Conservation (phyloP, 2,329 filamentous ascomycete genomes). For the Hirsutella thompsonii region DNA sequence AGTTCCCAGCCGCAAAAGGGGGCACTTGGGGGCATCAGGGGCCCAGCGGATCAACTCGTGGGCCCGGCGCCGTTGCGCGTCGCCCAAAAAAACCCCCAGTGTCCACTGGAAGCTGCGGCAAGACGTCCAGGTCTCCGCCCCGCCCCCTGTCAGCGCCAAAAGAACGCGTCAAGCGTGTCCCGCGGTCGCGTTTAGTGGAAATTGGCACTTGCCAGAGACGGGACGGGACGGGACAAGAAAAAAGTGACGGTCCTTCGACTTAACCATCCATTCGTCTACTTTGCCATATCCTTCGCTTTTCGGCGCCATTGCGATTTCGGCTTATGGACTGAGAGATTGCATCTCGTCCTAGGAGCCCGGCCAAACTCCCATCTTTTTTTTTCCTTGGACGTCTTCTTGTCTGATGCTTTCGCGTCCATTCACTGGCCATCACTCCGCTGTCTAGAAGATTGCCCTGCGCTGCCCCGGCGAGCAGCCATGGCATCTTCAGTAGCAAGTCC, state of each 20-base stretch:
- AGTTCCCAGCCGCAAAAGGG: too few species aligned
- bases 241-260: background rate
- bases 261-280: background rate
- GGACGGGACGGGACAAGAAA: background rate
- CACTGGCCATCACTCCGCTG: slow-evolving; percentile 11
- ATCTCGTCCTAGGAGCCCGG: background rate
- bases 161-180: slow-evolving; percentile 5
- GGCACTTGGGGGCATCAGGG: too few species aligned
- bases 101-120: too few species aligned
- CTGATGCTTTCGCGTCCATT: slow-evolving; percentile 3
- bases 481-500: slow-evolving; percentile 23
- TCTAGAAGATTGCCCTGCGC: slow-evolving; percentile 24
- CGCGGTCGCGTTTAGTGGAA: slow-evolving; percentile 6
- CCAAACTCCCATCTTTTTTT: background rate
- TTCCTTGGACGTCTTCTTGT: background rate
- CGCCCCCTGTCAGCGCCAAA: background rate
- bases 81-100: too few species aligned
- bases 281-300: too few species aligned
- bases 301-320: too few species aligned
- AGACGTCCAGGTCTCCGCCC: background rate
- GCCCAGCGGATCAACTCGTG: too few species aligned
- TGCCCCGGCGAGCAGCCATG: slow-evolving; percentile 24
- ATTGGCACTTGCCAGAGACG: too few species aligned
- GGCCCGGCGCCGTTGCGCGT: too few species aligned
- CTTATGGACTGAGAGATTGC: background rate